phyloP scores from a whole-genome alignment of 257 asterid species.

The Solanum piurae region DNA sequence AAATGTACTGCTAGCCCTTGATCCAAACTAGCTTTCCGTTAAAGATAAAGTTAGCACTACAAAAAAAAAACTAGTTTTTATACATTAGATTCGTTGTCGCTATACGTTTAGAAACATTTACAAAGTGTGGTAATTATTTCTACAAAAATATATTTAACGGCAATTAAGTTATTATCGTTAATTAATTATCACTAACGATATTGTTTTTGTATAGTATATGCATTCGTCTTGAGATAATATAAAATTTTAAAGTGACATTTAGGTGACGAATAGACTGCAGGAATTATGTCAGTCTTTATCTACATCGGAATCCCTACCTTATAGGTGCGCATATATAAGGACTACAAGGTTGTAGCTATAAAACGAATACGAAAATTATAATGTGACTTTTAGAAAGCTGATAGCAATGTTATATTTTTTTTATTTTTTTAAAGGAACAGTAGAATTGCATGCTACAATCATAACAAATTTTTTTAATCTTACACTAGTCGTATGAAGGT shows the following conservation, averaged over 20 bases:
- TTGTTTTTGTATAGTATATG: too few relatives aligned
- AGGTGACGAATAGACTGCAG: neutral
- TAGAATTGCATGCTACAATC: neutral
- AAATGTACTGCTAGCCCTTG: neutral
- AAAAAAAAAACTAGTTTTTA: too few relatives aligned
- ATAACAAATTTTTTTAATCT: too few relatives aligned
- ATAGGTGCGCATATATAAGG: neutral
- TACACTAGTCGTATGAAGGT: neutral
- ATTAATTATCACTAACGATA: too few relatives aligned
- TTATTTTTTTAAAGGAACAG: neutral
- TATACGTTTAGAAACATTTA: too few relatives aligned
- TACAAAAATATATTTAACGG: too few relatives aligned
- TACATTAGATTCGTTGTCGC: too few relatives aligned
- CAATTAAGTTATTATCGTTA: too few relatives aligned
- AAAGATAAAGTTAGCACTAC: neutral
- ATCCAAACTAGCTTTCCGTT: neutral
- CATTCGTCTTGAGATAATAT: neutral
- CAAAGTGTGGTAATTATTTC: too few relatives aligned
- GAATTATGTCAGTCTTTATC: neutral
- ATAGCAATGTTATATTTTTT: neutral
- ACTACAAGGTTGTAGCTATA: neutral
- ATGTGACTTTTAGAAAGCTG: neutral
- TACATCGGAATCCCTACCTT: neutral
- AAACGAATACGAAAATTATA: neutral
- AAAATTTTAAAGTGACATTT: neutral